Evolutionary conservation across 2,329 filamentous ascomycete species (phyloP).

Genomic region (Penicillium sp.): DNA sequence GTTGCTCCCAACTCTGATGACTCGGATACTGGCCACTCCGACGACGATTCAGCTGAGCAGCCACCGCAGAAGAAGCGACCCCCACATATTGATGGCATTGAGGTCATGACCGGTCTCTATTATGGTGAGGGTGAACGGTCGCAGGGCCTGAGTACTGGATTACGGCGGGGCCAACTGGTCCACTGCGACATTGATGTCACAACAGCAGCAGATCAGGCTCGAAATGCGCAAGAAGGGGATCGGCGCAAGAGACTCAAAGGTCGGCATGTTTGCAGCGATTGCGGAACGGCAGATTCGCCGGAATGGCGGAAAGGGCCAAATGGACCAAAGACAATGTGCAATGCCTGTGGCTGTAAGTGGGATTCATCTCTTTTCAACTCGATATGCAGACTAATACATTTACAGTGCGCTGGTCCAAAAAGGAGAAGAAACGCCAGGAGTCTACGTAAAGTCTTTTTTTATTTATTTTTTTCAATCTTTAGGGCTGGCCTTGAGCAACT

Average conservation of each 20-base stretch:
- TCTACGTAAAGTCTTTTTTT: slow-evolving; percentile 9
- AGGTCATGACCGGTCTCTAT: slow-evolving; percentile 82
- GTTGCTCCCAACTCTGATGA: slow-evolving; percentile 29
- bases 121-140: slow-evolving; percentile 87
- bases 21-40: slow-evolving; percentile 47
- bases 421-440: slow-evolving; percentile 64
- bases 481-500: not conserved
- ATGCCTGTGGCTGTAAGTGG: slow-evolving; percentile 75
- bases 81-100: slow-evolving; percentile 77
- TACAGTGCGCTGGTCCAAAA: slow-evolving; percentile 56
- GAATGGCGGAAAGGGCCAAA: slow-evolving; percentile 94
- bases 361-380: slow-evolving; percentile 1
- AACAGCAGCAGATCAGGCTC: slow-evolving; percentile 62
- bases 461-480: not conserved
- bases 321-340: slow-evolving; percentile 90
- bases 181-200: slow-evolving; percentile 81
- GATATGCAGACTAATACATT: not conserved
- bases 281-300: slow-evolving; percentile 86
- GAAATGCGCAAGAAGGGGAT: slow-evolving; percentile 52
- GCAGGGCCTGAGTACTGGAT: slow-evolving; percentile 79
- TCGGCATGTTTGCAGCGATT: slow-evolving; percentile 94
- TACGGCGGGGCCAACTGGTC: slow-evolving; percentile 71
- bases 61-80: slow-evolving; percentile 74
- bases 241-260: slow-evolving; percentile 88
- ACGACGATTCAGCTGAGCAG: slow-evolving; percentile 76